Conservation (phyloP, 2,329 filamentous ascomycete genomes). For the Xylaria sp. region DNA sequence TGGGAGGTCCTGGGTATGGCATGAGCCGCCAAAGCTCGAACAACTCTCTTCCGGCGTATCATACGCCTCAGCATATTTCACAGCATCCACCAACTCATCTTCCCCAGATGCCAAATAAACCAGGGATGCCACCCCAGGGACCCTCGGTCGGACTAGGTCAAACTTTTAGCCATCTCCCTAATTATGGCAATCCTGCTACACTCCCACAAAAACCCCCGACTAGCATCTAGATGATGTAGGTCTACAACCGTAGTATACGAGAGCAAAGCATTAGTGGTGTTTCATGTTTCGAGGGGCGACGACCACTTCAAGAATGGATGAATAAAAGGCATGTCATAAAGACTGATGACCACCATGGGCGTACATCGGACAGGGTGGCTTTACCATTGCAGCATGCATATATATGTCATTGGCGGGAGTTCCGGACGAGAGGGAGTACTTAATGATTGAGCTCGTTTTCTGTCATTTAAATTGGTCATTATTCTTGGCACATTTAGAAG, state of each 20-base stretch:
- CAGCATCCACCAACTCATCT: constrained; percentile 56
- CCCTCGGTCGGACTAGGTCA: constrained; percentile 51
- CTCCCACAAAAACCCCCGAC: constrained; percentile 69
- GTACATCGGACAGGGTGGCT: constrained; percentile 44
- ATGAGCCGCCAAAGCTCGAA: constrained; percentile 69
- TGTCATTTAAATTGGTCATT: constrained; percentile 36
- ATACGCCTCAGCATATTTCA: constrained; percentile 54
- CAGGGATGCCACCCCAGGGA: constrained; percentile 55
- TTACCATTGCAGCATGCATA: constrained; percentile 43
- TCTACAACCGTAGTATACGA: constrained; percentile 44
- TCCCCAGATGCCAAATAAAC: constrained; percentile 60
- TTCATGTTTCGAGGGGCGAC: constrained; percentile 44
- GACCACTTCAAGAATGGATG: constrained; percentile 42
- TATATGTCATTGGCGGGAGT: constrained; percentile 46
- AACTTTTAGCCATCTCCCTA: constrained; percentile 64
- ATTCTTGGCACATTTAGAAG: constrained; percentile 28
- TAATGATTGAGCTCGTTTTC: constrained; percentile 37
- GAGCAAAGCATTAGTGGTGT: constrained; percentile 48
- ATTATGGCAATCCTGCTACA: constrained; percentile 69
- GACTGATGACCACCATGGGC: constrained; percentile 45
- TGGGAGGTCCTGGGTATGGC: constrained; percentile 57
- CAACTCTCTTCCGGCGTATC: constrained; percentile 64
- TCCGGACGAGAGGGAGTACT: constrained; percentile 42
- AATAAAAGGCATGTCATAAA: constrained; percentile 44
- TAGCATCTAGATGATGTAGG: constrained; percentile 56